These are phyloP conservation scores for Lasiosphaeris hirsuta DNA, from an alignment of 495 filamentous ascomycete genomes.

Conservation along the genomic window DNA sequence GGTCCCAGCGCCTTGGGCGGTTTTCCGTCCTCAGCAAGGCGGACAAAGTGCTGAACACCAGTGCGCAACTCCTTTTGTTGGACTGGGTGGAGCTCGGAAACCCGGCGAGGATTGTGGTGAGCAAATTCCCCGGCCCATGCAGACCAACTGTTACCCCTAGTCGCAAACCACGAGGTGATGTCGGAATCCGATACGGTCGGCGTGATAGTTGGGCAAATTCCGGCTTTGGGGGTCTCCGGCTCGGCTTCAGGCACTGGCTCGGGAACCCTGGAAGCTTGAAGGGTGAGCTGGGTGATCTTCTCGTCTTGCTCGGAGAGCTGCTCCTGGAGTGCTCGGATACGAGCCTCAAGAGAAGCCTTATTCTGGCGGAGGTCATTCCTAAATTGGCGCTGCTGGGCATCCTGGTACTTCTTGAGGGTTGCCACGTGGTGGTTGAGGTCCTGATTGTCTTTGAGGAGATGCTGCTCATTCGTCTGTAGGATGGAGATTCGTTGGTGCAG, in stretches of 20 bases:
- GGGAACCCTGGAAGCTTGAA: background rate
- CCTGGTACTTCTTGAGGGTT: constrained; percentile 7
- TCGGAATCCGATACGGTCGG: constrained; percentile 6
- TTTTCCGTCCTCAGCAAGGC: background rate
- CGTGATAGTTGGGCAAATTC: background rate
- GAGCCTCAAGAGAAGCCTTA: constrained; percentile 7
- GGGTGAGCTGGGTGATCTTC: background rate
- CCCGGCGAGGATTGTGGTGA: background rate
- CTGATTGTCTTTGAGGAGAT: constrained; percentile 16
- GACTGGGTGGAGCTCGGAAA: constrained; percentile 6
- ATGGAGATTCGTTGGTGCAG: constrained; percentile 18
- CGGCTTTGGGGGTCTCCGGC: background rate
- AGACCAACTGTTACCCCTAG: constrained; percentile 5
- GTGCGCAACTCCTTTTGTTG: constrained; percentile 15
- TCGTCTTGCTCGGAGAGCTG: background rate
- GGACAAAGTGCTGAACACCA: constrained; percentile 11
- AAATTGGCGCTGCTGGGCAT: background rate
- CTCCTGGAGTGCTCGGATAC: constrained; percentile 10
- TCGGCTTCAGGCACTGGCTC: no score
- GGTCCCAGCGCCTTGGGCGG: constrained; percentile 2
- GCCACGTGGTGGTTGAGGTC: constrained; percentile 11
- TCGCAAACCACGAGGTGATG: constrained; percentile 7
- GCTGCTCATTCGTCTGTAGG: constrained; percentile 18
- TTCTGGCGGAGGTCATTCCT: constrained; percentile 6
- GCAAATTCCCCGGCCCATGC: background rate